Percentiles rank a stretch among this genome's conserved stretches.
Conservation (phyloP, 2,329 filamentous ascomycete genomes). For the Colletotrichum sp. region DNA sequence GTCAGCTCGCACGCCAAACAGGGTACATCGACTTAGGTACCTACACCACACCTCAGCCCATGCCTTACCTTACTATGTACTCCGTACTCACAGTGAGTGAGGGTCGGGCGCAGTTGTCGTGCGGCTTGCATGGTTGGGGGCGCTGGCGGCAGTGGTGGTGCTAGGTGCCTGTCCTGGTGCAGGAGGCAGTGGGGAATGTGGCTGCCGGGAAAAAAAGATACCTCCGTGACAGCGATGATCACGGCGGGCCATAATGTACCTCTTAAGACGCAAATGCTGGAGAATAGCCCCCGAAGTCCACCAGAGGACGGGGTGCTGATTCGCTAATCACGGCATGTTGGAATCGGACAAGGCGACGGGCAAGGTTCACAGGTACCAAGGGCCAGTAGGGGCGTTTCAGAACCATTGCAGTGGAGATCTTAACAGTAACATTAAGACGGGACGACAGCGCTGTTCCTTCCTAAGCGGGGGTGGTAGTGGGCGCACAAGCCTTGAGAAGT, state of each 20-base stretch:
- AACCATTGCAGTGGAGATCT: slow-evolving; percentile 13
- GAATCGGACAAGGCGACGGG: slow-evolving; percentile 1
- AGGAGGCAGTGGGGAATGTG: background rate
- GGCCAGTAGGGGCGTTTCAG: slow-evolving; percentile 13
- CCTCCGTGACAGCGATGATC: background rate
- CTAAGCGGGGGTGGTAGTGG: too few species aligned
- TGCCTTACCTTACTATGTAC: background rate
- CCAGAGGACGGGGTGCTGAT: background rate
- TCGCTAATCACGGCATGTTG: slow-evolving; percentile 6
- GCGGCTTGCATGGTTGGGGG: background rate
- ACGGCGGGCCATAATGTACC: background rate
- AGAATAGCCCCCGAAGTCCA: background rate
- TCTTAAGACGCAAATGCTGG: background rate
- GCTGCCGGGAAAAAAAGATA: background rate
- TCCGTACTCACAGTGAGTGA: background rate
- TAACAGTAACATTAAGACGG: background rate
- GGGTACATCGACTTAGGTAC: background rate
- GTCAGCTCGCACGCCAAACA: background rate
- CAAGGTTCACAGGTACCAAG: slow-evolving; percentile 12
- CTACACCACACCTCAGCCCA: background rate
- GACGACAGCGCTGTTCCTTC: background rate
- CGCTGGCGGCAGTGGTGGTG: background rate
- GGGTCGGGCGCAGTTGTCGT: background rate
- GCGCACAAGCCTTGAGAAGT: too few species aligned
- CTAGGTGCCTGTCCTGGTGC: background rate